These are phyloP conservation scores for Casuarina glauca DNA, from an alignment of 306 rosid genomes.

Conservation along the genomic window DNA sequence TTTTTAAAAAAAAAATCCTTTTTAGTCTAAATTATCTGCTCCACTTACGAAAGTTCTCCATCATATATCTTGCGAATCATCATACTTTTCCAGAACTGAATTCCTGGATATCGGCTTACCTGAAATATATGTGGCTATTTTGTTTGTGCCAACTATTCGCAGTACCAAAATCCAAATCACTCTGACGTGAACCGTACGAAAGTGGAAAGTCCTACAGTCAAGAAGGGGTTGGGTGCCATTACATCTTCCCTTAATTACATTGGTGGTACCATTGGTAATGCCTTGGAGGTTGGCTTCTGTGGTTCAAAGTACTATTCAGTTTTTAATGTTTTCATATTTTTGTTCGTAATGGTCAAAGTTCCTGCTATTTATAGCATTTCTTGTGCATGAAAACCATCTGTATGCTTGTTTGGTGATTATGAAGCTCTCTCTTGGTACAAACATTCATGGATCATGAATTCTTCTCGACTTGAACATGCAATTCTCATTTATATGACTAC, in stretches of 20 bases:
- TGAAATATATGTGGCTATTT: constrained; percentile 27
- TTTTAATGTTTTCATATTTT: background rate
- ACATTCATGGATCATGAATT: constrained; percentile 1
- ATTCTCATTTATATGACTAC: background rate
- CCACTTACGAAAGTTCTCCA: background rate
- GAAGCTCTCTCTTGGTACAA: background rate
- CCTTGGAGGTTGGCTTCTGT: constrained; percentile 74
- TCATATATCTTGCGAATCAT: background rate
- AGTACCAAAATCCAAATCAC: constrained; percentile 50
- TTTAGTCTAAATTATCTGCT: background rate
- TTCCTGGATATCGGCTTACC: constrained; percentile 14
- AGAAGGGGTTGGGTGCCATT: constrained; percentile 76
- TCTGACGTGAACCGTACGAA: constrained; percentile 53
- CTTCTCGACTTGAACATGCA: background rate
- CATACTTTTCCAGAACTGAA: background rate
- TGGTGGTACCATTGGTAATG: constrained; percentile 87
- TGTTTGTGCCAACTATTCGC: constrained; percentile 25
- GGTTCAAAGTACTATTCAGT: constrained; percentile 13
- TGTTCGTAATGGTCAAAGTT: background rate
- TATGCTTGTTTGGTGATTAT: background rate
- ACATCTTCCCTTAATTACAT: constrained; percentile 84
- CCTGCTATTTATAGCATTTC: background rate
- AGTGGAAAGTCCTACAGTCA: constrained; percentile 58
- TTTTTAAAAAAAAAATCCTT: background rate
- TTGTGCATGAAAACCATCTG: background rate